These are phyloP conservation scores for Beauveria pseudobassiana DNA, from an alignment of 2,329 filamentous ascomycete species.

Conservation along the genomic window DNA sequence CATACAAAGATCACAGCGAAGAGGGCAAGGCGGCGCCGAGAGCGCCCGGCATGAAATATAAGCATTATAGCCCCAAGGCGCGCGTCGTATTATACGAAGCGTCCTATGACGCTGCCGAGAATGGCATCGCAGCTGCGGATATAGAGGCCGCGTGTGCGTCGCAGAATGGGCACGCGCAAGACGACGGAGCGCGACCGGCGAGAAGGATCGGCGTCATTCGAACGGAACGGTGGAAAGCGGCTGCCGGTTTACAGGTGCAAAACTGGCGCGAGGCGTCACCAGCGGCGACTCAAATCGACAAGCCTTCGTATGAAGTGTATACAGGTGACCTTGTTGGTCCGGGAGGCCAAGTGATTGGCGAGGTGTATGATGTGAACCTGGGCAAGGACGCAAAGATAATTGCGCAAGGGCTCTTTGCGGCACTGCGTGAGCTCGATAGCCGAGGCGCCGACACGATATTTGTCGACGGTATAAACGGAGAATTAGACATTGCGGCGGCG, in stretches of 20 bases:
- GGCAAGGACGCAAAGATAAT: constrained; percentile 65
- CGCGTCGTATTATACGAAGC: constrained; percentile 76
- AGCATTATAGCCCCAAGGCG: constrained; percentile 91
- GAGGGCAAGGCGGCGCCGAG: constrained; percentile 59
- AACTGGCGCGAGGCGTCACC: constrained; percentile 20
- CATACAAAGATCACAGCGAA: constrained; percentile 70
- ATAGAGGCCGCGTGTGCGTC: constrained; percentile 22
- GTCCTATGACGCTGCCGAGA: constrained; percentile 25
- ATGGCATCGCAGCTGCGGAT: constrained; percentile 31
- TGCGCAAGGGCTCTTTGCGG: constrained; percentile 81
- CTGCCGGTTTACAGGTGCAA: constrained; percentile 30
- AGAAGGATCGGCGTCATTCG: constrained; percentile 45
- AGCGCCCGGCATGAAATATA: constrained; percentile 98
- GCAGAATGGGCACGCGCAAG: constrained; percentile 12
- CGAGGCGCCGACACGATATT: constrained; percentile 74
- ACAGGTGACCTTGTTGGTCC: constrained; percentile 31
- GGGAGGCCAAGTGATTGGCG: constrained; percentile 27
- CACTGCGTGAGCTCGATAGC: constrained; percentile 76
- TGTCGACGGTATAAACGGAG: constrained; percentile 78
- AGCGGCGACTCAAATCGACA: constrained; percentile 18
- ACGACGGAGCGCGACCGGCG: constrained; percentile 2
- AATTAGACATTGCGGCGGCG: constrained; percentile 75
- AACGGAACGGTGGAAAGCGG: constrained; percentile 44
- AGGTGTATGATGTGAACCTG: constrained; percentile 62
- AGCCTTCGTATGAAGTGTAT: constrained; percentile 31